Evolutionary conservation across 225 moss, liverwort and hornwort genomes (phyloP), one percentile per base, ranked within the genome.

Genomic region (Ulota crispa): DNA sequence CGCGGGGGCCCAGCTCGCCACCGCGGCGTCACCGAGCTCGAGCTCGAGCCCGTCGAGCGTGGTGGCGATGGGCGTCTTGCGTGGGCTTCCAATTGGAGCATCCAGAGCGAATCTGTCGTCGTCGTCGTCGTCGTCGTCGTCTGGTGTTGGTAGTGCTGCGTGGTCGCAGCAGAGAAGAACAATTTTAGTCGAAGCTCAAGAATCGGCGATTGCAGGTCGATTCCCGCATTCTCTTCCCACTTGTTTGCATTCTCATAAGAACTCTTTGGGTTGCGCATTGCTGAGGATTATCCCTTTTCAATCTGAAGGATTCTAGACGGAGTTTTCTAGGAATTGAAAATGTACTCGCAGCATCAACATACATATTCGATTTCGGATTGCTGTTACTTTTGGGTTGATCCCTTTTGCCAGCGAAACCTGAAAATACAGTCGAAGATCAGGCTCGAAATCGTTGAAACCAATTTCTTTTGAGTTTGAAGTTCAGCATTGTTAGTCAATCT

Each of bases 161-260:
- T 26, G 81, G 78, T 72, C 88, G 81, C 75, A 53, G 78, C 67
- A 55, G 55, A 73, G 53, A 67, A 67, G 68, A 63, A 88, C 81
- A 80, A 54, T 89, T 71, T 86, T 92, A 9, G 83, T 86, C 72
- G 96, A 96, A 80, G 87, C 89, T 20, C 85, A 87, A 68, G 94
- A 94, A 68, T 89, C 93, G 23, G 94, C 88, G 28, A 79, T 83
- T 11, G 92, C 93, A 89, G 87, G 86, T 88, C 57, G 45, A 52
- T 20, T 69, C 36, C 19, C 6, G 4, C 55, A 12, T 73, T 50
- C 60, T 28, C 50, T 5, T 30, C 36, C 20, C 41, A 7, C 39
- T 23, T 2, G 10, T 28, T 28, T 7, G 32, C 20, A 30, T 24
- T 31, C 10, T 20, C 9, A 13, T 45, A 18, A 23, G 0, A 45